Evolutionary conservation across 2,329 filamentous ascomycete species (phyloP).

Genomic region (Hyphodiscus sp.): DNA sequence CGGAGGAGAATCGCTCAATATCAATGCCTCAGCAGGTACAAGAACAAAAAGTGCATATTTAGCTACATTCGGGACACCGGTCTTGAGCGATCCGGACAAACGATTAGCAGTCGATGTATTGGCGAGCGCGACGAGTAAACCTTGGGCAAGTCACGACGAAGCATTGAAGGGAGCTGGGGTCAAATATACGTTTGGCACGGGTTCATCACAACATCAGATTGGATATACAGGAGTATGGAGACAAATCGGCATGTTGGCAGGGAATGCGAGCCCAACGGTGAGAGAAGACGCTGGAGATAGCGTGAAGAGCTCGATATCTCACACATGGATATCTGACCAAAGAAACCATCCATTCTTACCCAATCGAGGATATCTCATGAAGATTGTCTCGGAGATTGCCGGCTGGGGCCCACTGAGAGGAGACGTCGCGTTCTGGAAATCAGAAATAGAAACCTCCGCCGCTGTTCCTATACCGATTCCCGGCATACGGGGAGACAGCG

Average conservation of each 20-base stretch:
- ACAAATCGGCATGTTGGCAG: constrained; percentile 73
- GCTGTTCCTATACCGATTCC: constrained; percentile 70
- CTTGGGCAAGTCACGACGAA: constrained; percentile 93
- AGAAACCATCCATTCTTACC: constrained; percentile 83
- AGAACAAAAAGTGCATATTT: constrained; percentile 89
- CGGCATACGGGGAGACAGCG: constrained; percentile 60
- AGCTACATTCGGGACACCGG: constrained; percentile 73
- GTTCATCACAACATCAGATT: constrained; percentile 64
- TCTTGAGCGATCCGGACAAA: constrained; percentile 78
- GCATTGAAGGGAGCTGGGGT: constrained; percentile 70
- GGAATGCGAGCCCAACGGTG: constrained; percentile 72
- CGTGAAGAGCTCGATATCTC: constrained; percentile 79
- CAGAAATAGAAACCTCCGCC: constrained; percentile 75
- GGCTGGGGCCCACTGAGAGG: constrained; percentile 78
- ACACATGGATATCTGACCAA: constrained; percentile 73
- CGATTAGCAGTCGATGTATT: constrained; percentile 73
- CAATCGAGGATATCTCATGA: constrained; percentile 72
- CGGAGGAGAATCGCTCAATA: constrained; percentile 80
- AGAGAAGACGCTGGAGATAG: constrained; percentile 82
- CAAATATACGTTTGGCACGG: constrained; percentile 68
- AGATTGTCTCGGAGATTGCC: constrained; percentile 75
- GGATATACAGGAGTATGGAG: constrained; percentile 81
- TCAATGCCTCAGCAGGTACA: constrained; percentile 84
- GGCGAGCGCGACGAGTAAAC: constrained; percentile 78
- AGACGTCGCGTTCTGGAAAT: constrained; percentile 90